A percentile compares a stretch with the other conserved stretches of the same genome.
phyloP scores from a whole-genome alignment of 257 asterid species.

The Jasminum sambac region DNA sequence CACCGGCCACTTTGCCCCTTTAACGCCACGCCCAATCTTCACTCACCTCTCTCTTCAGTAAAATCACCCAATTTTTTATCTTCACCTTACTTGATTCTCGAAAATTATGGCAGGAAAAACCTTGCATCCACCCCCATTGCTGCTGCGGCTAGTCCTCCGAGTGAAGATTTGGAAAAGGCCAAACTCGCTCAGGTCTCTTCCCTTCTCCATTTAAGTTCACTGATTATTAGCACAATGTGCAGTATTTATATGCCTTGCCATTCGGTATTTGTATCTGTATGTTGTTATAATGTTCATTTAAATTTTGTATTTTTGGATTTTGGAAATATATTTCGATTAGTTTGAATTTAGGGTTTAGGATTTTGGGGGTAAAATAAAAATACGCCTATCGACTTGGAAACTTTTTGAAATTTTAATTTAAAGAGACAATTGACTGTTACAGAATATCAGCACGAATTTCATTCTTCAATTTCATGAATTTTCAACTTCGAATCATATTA shows the following conservation, averaged over 20 bases:
- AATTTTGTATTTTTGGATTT: slow-evolving; percentile 1
- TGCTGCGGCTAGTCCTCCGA: slow-evolving; percentile 46
- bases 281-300: slow-evolving; percentile 11
- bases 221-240: slow-evolving; percentile 8
- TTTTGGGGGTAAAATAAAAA: slow-evolving; percentile 19
- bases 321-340: slow-evolving; percentile 9
- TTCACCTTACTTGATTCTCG: slow-evolving; percentile 38
- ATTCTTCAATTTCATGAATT: background rate
- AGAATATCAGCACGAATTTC: background rate
- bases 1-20: slow-evolving; percentile 29
- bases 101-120: slow-evolving; percentile 31
- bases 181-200: slow-evolving; percentile 83
- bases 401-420: background rate
- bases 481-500: background rate
- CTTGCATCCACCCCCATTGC: slow-evolving; percentile 50
- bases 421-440: background rate
- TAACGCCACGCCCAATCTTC: slow-evolving; percentile 31
- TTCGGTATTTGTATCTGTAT: background rate
- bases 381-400: background rate
- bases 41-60: slow-evolving; percentile 40
- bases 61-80: slow-evolving; percentile 31
- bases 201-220: slow-evolving; percentile 4
- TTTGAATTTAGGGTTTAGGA: slow-evolving; percentile 42
- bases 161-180: slow-evolving; percentile 71
- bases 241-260: slow-evolving; percentile 13